Percentiles rank a stretch among this genome's conserved stretches.
Evolutionary conservation across 495 filamentous ascomycete genomes (phyloP).

Genomic region (Penicillium lagena): DNA sequence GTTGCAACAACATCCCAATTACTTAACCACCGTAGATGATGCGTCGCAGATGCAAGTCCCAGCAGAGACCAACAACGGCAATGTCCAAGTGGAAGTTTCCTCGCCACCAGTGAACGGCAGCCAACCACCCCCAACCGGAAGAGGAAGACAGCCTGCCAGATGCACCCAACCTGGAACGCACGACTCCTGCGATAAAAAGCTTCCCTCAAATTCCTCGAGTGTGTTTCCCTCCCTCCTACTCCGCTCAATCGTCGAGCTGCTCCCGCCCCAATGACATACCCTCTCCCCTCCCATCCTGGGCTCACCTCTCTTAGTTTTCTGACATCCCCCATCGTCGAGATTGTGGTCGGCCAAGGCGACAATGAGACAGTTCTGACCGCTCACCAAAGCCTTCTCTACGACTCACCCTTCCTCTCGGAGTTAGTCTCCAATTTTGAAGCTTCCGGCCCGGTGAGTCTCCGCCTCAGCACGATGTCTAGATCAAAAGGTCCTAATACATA

Average conservation of each 20-base stretch:
- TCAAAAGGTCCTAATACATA: neutral
- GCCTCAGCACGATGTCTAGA: neutral
- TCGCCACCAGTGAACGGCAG: constrained; percentile 7
- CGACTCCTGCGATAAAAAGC: constrained; percentile 16
- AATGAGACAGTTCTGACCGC: constrained; percentile 60
- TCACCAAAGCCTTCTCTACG: constrained; percentile 68
- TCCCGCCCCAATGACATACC: too few relatives aligned
- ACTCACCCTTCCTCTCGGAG: constrained; percentile 69
- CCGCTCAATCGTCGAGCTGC: neutral
- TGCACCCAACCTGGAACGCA: constrained; percentile 12
- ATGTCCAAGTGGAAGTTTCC: too few relatives aligned
- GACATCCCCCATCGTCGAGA: constrained; percentile 70
- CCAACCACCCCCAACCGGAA: neutral
- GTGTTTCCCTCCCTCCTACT: neutral
- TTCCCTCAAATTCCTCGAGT: constrained; percentile 29
- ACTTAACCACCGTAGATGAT: too few relatives aligned
- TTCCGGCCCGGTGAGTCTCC: constrained; percentile 19
- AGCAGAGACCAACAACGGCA: constrained; percentile 2
- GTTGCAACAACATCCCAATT: too few relatives aligned
- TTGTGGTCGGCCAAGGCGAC: constrained; percentile 62
- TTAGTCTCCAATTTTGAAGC: constrained; percentile 51
- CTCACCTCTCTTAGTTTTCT: constrained; percentile 38
- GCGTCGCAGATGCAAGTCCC: neutral
- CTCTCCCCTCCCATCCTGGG: neutral
- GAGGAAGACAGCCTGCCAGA: constrained; percentile 18